Evolutionary conservation across 371 early-diverging fungal species (phyloP).

Genomic region (Coemansia linderi): DNA sequence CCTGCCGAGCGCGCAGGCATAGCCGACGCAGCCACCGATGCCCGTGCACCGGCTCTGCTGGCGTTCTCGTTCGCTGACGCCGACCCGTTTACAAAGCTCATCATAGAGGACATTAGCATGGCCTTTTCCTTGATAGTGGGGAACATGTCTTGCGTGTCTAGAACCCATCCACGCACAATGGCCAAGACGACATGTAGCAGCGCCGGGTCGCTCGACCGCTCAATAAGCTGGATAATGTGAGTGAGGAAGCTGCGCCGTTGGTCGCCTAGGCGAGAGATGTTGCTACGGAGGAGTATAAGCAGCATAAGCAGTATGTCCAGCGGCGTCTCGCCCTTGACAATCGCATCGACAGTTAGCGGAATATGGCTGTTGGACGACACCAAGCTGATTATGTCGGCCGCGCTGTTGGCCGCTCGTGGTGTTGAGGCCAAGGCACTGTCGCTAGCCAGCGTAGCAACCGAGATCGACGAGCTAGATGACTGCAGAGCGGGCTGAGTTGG

Average conservation of each 20-base stretch:
- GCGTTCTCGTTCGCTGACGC: slow-evolving; percentile 56
- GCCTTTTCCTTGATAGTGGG: slow-evolving; percentile 97
- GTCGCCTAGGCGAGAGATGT: slow-evolving; percentile 82
- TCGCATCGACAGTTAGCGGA: slow-evolving; percentile 24
- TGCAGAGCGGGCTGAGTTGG: slow-evolving; percentile 20
- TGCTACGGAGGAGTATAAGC: slow-evolving; percentile 72
- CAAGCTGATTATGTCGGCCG: slow-evolving; percentile 21
- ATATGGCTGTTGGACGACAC: slow-evolving; percentile 14
- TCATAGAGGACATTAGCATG: slow-evolving; percentile 85
- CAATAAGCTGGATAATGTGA: slow-evolving; percentile 79
- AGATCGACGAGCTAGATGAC: slow-evolving; percentile 11
- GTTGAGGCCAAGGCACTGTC: background rate
- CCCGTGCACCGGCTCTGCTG: slow-evolving; percentile 37
- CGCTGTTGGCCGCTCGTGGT: slow-evolving; percentile 9
- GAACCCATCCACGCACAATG: slow-evolving; percentile 88
- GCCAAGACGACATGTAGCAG: slow-evolving; percentile 76
- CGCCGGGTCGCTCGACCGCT: slow-evolving; percentile 72
- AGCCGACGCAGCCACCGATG: slow-evolving; percentile 13
- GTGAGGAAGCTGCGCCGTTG: slow-evolving; percentile 84
- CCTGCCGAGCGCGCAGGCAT: slow-evolving; percentile 2
- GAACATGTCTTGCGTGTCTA: slow-evolving; percentile 75
- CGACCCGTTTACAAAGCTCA: slow-evolving; percentile 65
- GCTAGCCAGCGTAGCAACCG: slow-evolving; percentile 1
- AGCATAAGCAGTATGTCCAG: slow-evolving; percentile 68
- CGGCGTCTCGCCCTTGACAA: slow-evolving; percentile 55